Evolutionary conservation across 306 rosid genomes (phyloP), one percentile per base, ranked within the genome.

Genomic region (Luffa aegyptiaca): DNA sequence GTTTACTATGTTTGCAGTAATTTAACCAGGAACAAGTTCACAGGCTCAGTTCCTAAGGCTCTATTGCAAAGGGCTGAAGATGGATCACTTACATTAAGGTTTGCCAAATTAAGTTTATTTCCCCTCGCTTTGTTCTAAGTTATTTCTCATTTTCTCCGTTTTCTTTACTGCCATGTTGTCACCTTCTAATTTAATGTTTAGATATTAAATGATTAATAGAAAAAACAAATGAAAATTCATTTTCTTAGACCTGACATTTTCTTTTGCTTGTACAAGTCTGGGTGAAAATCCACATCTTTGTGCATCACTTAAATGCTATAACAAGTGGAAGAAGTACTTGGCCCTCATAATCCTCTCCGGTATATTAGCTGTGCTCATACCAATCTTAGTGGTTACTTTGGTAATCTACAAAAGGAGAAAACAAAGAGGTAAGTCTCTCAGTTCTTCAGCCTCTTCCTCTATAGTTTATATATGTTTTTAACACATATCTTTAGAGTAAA

Each of bases 331-430:
- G 33, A 61, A 80, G 70, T 16, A 46, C 57, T 48, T 84, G 10
- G 18, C 86, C 81, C 89, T 89, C 18, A n/a, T 86, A 21, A 65
- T 80, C 36, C 77, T 80, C 76, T 39, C 83, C 3, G 3, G 71
- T 66, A 20, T 83, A 26, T 61, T 45, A 7, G 79, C 56, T 41
- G 42, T 42, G 48, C 69, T 84, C 74, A 61, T 77, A 3, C 44
- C 31, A 8, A 57, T 72, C 31, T 20, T 53, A 51, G 2, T 45
- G 9, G 44, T 61, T 31, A 44, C 76, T 16, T 69, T 84, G 3
- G 76, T 61, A 5, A 46, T 36, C 3, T 37, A 68, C 45, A 81
- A 16, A 82, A 75, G 69, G 33, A 82, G 72, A 79, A 77, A 64
- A 78, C 80, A 20, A 58, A 44, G 75, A 69, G 68, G 80, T 55